These are phyloP conservation scores for Symbiodinium pilosum DNA, from an alignment of 73 alveolate genomes.

Conservation along the genomic window DNA sequence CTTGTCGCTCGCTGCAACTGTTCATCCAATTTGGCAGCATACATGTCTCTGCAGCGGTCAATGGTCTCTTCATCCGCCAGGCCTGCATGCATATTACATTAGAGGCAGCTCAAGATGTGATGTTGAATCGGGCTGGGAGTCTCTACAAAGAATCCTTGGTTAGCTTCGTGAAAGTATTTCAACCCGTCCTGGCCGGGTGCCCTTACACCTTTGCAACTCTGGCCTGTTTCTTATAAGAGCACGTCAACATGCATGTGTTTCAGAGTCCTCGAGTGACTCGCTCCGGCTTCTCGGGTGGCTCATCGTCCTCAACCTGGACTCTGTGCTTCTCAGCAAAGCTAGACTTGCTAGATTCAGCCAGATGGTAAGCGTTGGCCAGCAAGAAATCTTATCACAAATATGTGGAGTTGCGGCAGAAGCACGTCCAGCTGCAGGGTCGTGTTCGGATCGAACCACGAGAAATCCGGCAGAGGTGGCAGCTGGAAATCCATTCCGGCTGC, in stretches of 20 bases:
- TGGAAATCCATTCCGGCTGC: neutral
- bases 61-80: constrained; percentile 30
- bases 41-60: constrained; percentile 72
- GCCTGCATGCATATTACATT: constrained; percentile 23
- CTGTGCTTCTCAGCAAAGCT: neutral
- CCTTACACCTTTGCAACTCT: no score
- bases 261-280: neutral
- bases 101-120: no score
- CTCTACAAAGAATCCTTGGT: no score
- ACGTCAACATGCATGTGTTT: no score
- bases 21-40: constrained; percentile 21
- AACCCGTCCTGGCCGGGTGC: no score
- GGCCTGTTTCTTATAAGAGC: no score
- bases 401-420: no score
- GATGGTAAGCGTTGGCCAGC: no score
- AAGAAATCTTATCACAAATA: no score
- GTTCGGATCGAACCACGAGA: neutral
- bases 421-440: neutral
- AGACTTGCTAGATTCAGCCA: no score
- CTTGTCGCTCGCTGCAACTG: constrained; percentile 48
- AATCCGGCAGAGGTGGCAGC: neutral
- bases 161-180: no score
- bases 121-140: no score
- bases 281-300: neutral
- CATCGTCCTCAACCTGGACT: neutral